Conservation (phyloP, 768 basidiomycete genomes). For the Boletus reticulatus region DNA sequence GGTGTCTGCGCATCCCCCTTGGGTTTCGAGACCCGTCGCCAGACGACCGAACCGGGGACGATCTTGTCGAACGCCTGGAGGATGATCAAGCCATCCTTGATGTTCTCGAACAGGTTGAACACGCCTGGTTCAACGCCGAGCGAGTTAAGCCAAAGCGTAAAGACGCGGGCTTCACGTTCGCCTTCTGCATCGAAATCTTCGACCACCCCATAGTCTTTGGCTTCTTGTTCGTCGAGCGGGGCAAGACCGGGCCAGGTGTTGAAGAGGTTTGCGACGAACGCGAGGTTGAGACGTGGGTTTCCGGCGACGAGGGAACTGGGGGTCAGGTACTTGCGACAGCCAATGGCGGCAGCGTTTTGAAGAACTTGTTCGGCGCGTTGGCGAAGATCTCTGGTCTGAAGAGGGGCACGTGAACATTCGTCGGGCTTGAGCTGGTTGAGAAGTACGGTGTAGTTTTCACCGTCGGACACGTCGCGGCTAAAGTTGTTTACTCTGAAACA, state of each 20-base stretch:
- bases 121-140: conserved; percentile 95
- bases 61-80: conserved; percentile 98
- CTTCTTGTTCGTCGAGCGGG: conserved; percentile 92
- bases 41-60: conserved; percentile 86
- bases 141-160: conserved; percentile 97
- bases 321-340: conserved; percentile 94
- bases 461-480: conserved; percentile 94
- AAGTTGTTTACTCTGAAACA: conserved; percentile 90
- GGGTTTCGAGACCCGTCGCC: conserved; percentile 96
- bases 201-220: conserved; percentile 82
- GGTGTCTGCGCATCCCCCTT: conserved; percentile 49
- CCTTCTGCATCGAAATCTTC: conserved; percentile 99
- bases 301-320: conserved; percentile 88
- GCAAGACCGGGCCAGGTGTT: conserved; percentile 96
- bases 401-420: conserved; percentile 85
- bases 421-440: conserved; percentile 95
- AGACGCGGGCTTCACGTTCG: conserved; percentile 96
- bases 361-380: conserved; percentile 91
- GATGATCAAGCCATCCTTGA: conserved; percentile 89
- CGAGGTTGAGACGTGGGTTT: conserved; percentile 96
- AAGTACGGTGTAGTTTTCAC: conserved; percentile 96
- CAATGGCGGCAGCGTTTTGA: conserved; percentile 90
- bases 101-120: conserved; percentile 93
- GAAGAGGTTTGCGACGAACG: conserved; percentile 98
- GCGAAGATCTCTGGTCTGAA: conserved; percentile 80